A percentile compares a stretch with the other conserved stretches of the same genome.
Conservation (phyloP, 257 asterid genomes). For the Echium plantagineum region DNA sequence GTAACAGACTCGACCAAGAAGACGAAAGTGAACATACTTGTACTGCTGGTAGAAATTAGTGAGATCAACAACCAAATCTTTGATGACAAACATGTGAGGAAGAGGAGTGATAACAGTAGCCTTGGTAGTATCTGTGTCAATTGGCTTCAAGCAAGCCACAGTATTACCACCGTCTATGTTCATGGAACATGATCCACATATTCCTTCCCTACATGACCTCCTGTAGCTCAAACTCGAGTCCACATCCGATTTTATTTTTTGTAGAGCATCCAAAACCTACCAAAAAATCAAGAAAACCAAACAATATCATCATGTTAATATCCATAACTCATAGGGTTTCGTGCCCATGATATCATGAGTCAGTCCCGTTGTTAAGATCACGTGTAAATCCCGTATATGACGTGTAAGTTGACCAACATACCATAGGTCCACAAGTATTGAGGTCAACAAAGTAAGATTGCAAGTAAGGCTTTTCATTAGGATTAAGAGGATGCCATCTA, state of each 20-base stretch:
- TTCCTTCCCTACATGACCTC: slow-evolving; percentile 71
- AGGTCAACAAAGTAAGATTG: slow-evolving; percentile 52
- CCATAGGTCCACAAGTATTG: slow-evolving; percentile 69
- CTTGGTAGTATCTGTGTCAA: slow-evolving; percentile 29
- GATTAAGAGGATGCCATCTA: slow-evolving; percentile 55
- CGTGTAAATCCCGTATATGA: too few species aligned
- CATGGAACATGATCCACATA: slow-evolving; percentile 76
- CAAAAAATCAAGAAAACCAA: not conserved
- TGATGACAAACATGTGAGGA: slow-evolving; percentile 76
- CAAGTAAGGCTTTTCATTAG: slow-evolving; percentile 44
- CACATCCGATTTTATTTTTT: slow-evolving; percentile 49
- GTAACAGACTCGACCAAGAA: too few species aligned
- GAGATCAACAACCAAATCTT: slow-evolving; percentile 67
- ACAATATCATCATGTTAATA: too few species aligned
- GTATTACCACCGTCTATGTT: slow-evolving; percentile 69
- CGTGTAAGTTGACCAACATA: slow-evolving; percentile 3
- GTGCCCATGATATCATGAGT: too few species aligned
- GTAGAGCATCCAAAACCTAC: slow-evolving; percentile 63
- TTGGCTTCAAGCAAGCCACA: slow-evolving; percentile 69
- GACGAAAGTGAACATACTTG: slow-evolving; percentile 47
- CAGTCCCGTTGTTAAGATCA: too few species aligned
- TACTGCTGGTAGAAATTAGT: slow-evolving; percentile 72
- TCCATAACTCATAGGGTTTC: too few species aligned
- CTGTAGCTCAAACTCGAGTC: slow-evolving; percentile 55
- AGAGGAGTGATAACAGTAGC: slow-evolving; percentile 55